Evolutionary conservation across 768 basidiomycete species (phyloP).

Genomic region (Gyrodon lividus): DNA sequence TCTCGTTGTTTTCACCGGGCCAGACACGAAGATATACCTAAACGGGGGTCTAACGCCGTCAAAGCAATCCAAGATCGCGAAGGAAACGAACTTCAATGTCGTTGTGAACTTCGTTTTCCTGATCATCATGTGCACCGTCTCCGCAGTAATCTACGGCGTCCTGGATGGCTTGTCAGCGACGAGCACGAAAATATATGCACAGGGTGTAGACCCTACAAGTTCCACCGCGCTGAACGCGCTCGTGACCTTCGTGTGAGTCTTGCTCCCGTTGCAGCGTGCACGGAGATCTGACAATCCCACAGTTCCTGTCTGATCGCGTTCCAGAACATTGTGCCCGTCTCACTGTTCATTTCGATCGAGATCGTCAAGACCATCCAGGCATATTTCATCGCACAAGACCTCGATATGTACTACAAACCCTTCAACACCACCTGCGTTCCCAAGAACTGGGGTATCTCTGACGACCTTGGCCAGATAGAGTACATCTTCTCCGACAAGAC

Average conservation of each 20-base stretch:
- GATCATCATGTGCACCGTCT: slow-evolving; percentile 69
- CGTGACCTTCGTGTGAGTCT: slow-evolving; percentile 86
- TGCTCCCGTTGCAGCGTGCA: not conserved
- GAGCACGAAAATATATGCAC: slow-evolving; percentile 74
- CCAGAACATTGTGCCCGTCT: slow-evolving; percentile 96
- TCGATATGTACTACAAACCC: slow-evolving; percentile 93
- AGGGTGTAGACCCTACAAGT: slow-evolving; percentile 57
- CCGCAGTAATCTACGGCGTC: slow-evolving; percentile 75
- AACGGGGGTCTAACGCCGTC: slow-evolving; percentile 93
- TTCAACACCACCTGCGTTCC: slow-evolving; percentile 89
- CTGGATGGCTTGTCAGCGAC: slow-evolving; percentile 58
- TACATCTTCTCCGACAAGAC: slow-evolving; percentile 95
- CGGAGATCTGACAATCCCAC: slow-evolving; percentile 9
- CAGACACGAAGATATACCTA: slow-evolving; percentile 89
- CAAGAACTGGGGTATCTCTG: slow-evolving; percentile 98
- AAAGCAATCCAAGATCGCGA: slow-evolving; percentile 97
- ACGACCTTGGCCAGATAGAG: slow-evolving; percentile 98
- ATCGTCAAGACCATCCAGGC: slow-evolving; percentile 98
- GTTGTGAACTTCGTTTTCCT: slow-evolving; percentile 88
- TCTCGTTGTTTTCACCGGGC: slow-evolving; percentile 90
- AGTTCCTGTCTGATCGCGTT: slow-evolving; percentile 94
- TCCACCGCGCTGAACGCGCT: slow-evolving; percentile 70
- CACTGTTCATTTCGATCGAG: slow-evolving; percentile 96
- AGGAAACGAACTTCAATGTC: slow-evolving; percentile 98
- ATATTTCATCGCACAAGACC: slow-evolving; percentile 92